phyloP scores from a whole-genome alignment of 148 eudicot genomes.

The Polygonum aviculare region DNA sequence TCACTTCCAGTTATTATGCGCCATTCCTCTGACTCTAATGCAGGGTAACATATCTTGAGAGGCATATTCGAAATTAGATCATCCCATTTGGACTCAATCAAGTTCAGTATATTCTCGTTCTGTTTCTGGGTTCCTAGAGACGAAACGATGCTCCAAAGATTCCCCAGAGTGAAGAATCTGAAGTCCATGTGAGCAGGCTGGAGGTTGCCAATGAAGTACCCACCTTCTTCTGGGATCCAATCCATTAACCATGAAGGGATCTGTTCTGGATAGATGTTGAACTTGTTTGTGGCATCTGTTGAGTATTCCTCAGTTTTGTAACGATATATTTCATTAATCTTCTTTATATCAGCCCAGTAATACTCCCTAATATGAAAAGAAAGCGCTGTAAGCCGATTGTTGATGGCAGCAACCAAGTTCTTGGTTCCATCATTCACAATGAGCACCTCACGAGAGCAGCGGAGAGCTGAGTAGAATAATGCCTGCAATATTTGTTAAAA shows the following conservation, averaged over 20 bases:
- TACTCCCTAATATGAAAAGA: slow-evolving; percentile 86
- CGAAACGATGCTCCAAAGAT: slow-evolving; percentile 68
- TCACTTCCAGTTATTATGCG: slow-evolving; percentile 87
- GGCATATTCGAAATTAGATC: slow-evolving; percentile 79
- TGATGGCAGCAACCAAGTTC: slow-evolving; percentile 52
- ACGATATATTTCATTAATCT: slow-evolving; percentile 82
- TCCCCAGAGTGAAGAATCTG: slow-evolving; percentile 76
- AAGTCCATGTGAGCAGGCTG: slow-evolving; percentile 96
- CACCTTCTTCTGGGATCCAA: slow-evolving; percentile 79
- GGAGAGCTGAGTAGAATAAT: slow-evolving; percentile 71
- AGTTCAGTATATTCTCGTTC: slow-evolving; percentile 56
- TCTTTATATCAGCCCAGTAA: slow-evolving; percentile 80
- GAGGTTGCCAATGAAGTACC: slow-evolving; percentile 77
- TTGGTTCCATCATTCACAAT: slow-evolving; percentile 57
- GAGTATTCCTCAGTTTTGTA: slow-evolving; percentile 95
- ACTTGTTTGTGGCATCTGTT: slow-evolving; percentile 75
- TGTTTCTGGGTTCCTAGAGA: slow-evolving; percentile 61
- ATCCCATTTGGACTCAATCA: slow-evolving; percentile 91
- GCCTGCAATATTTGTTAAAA: background rate
- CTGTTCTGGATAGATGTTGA: slow-evolving; percentile 87
- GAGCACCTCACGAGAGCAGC: slow-evolving; percentile 77
- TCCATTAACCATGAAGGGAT: slow-evolving; percentile 88
- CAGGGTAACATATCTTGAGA: slow-evolving; percentile 89
- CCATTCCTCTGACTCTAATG: slow-evolving; percentile 81
- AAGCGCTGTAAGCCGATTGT: slow-evolving; percentile 61